Evolutionary conservation across 192 early-diverging fungal species (phyloP).

Genomic region (Linnemannia exigua): DNA sequence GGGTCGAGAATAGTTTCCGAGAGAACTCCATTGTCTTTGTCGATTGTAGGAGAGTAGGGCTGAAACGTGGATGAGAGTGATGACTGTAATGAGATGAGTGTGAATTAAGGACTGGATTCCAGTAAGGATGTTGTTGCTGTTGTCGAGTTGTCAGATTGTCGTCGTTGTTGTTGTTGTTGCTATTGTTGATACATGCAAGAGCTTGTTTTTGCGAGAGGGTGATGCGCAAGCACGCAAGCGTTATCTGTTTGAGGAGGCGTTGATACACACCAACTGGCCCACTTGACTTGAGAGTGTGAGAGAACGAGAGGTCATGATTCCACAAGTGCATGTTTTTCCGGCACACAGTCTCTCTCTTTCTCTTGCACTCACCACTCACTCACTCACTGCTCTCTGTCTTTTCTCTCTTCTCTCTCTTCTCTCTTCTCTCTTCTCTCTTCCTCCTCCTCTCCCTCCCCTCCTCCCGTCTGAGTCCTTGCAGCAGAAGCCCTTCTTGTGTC

Average conservation of each 20-base stretch:
- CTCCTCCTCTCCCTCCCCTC: background rate
- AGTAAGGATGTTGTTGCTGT: too few relatives aligned
- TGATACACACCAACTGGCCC: too few relatives aligned
- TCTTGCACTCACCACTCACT: background rate
- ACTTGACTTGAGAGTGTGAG: background rate
- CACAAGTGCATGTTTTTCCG: constrained; percentile 20
- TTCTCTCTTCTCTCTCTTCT: background rate
- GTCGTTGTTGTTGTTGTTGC: background rate
- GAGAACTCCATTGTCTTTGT: constrained; percentile 36
- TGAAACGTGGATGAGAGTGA: background rate
- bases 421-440: background rate
- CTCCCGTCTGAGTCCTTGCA: too few relatives aligned
- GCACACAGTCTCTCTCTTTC: background rate
- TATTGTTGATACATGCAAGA: background rate
- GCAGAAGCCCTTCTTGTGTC: background rate
- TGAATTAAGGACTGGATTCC: background rate
- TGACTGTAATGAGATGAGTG: background rate
- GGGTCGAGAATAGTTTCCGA: constrained; percentile 33
- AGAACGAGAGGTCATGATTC: background rate
- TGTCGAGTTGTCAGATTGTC: too few relatives aligned
- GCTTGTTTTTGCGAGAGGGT: background rate
- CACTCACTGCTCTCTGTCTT: background rate
- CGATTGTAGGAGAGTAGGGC: background rate
- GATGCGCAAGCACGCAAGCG: too few relatives aligned
- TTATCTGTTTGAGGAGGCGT: background rate